A percentile compares a stretch with the other conserved stretches of the same genome.
These are phyloP conservation scores for Cadophora sp. DNA, from an alignment of 2,329 filamentous ascomycete species.

Conservation along the genomic window DNA sequence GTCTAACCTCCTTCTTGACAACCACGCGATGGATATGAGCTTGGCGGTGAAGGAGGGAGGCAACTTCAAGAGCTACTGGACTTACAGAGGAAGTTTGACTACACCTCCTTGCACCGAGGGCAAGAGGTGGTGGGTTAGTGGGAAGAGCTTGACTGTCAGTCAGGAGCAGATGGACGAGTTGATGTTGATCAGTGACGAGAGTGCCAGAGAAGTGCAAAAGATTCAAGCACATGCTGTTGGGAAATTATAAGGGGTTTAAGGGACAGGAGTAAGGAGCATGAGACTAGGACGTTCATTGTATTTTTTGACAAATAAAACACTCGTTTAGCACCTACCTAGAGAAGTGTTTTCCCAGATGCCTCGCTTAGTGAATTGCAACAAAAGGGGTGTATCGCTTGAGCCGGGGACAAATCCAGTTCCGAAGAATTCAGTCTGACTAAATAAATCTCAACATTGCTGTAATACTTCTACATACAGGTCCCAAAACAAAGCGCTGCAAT, in stretches of 20 bases:
- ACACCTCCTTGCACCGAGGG: conserved; percentile 22
- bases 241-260: conserved; percentile 1
- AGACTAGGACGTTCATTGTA: too few species aligned
- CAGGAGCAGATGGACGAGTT: conserved; percentile 16
- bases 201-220: conserved; percentile 10
- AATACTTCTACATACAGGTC: too few species aligned
- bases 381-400: too few species aligned
- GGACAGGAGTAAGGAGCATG: too few species aligned
- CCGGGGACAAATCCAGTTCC: too few species aligned
- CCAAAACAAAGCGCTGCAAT: too few species aligned
- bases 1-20: background rate
- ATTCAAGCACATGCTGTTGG: conserved; percentile 14
- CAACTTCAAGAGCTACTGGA: conserved; percentile 21
- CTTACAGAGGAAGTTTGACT: conserved; percentile 24
- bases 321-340: too few species aligned
- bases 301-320: too few species aligned
- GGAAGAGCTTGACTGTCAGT: conserved; percentile 7
- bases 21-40: conserved; percentile 10
- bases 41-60: conserved; percentile 11
- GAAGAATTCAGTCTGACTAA: too few species aligned
- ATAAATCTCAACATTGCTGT: too few species aligned
- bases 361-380: too few species aligned
- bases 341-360: too few species aligned
- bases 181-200: conserved; percentile 6
- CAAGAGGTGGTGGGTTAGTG: conserved; percentile 22